Conservation (phyloP, 495 filamentous ascomycete species). For the Penicillium desertorum region DNA sequence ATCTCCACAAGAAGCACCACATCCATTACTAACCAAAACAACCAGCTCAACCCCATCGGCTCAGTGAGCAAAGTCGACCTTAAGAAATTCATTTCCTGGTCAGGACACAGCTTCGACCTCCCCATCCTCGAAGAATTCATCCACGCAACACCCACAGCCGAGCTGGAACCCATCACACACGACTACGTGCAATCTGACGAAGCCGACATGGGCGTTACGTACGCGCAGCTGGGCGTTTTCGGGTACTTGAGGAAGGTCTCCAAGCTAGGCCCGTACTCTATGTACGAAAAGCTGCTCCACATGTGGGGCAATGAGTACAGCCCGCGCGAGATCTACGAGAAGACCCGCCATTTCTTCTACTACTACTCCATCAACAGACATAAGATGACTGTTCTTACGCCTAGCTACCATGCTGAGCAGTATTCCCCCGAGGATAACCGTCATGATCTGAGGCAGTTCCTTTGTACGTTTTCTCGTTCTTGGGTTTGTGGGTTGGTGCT, state of each 20-base stretch:
- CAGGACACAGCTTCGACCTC: constrained; percentile 59
- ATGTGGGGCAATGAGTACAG: constrained; percentile 60
- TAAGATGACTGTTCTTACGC: constrained; percentile 67
- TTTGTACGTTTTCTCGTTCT: constrained; percentile 21
- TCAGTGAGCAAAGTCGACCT: constrained; percentile 72
- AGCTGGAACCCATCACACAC: constrained; percentile 76
- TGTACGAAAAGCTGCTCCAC: constrained; percentile 68
- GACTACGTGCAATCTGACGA: constrained; percentile 58
- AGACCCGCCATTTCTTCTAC: constrained; percentile 50
- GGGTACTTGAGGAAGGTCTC: constrained; percentile 66
- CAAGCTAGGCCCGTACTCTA: constrained; percentile 71
- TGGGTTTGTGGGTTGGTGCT: neutral
- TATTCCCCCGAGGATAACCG: constrained; percentile 67
- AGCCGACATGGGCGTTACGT: constrained; percentile 69
- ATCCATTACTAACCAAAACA: constrained; percentile 10
- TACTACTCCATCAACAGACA: constrained; percentile 58
- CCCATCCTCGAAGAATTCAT: constrained; percentile 75
- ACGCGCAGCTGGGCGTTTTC: constrained; percentile 56
- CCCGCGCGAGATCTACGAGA: constrained; percentile 53
- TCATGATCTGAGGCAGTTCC: constrained; percentile 66
- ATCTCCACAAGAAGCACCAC: neutral
- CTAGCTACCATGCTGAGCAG: constrained; percentile 54
- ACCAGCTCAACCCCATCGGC: constrained; percentile 66
- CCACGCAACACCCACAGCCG: constrained; percentile 73
- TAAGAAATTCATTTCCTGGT: constrained; percentile 74